Conservation (phyloP, 345 rosid genomes). For the Erodium maritimum region DNA sequence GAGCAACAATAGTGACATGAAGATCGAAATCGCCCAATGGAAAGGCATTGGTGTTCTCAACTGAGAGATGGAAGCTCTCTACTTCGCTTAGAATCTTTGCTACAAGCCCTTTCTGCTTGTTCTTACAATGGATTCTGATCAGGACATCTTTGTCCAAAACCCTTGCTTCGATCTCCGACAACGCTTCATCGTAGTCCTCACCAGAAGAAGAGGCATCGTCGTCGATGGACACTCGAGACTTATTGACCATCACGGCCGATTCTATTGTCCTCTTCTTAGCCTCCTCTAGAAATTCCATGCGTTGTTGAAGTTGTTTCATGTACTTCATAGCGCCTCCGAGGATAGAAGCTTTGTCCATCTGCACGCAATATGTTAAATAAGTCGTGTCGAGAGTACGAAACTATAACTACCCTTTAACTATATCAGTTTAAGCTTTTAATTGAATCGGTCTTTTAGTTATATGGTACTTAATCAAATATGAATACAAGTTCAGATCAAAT, state of each 20-base stretch:
- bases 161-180: constrained; percentile 67
- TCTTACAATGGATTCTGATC: constrained; percentile 51
- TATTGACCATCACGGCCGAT: constrained; percentile 29
- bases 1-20: constrained; percentile 48
- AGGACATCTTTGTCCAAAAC: constrained; percentile 44
- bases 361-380: neutral
- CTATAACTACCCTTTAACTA: too few relatives aligned
- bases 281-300: constrained; percentile 36
- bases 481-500: too few relatives aligned
- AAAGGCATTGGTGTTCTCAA: constrained; percentile 39
- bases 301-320: constrained; percentile 60
- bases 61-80: constrained; percentile 38
- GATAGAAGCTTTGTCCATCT: constrained; percentile 62
- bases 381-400: neutral
- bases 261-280: constrained; percentile 40
- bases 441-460: too few relatives aligned
- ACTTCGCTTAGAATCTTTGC: constrained; percentile 33
- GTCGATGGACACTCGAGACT: too few relatives aligned
- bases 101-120: constrained; percentile 26
- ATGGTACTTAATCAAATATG: too few relatives aligned
- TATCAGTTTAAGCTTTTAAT: too few relatives aligned
- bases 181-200: constrained; percentile 21
- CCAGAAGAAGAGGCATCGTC: constrained; percentile 29
- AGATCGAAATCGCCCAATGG: constrained; percentile 54
- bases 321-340: constrained; percentile 65